Evolutionary conservation across 805 yeast species (phyloP), one percentile per base, ranked within the genome.

Genomic region (Cyberlindnera nakhonratchasimensis): DNA sequence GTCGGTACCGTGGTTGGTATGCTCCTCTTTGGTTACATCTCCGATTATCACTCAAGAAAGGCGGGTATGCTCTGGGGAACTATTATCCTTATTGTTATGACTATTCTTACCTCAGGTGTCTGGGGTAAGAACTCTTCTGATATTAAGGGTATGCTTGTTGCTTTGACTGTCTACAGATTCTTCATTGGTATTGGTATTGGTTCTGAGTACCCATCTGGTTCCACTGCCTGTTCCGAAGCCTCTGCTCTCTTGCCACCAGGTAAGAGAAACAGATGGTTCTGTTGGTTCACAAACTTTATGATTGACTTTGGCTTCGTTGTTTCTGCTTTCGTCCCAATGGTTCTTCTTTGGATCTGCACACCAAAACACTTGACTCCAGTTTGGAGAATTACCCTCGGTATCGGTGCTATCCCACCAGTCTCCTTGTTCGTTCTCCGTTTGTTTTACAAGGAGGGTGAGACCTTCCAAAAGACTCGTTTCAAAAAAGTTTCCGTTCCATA

Each of bases 171-270:
- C 9, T 87, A 83, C 62, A 76, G 98, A 63, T 86, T 86, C 63
- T 82, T 90, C 65, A 67, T 90, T 39, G 98, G 98, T 66, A 70
- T 87, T 50, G 95, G 90, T 55, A 86, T 91, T 54, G 98, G 98
- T 55, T 90, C 95, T 37, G 98, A 90, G 66, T 90, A 90, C 60
- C 96, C 96, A 35, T 83, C 95, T 12, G 90, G 96, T 34, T 83
- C 96, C 8, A 91, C 90, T 16, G 95, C 95, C 28, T 87, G 95
- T 53, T 89, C 96, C 22, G 97, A 90, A 64, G 93, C 95, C 29
- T 80, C 95, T 34, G 80, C 85, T 43, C 66, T 77, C 48, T 68
- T 89, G 53, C 86, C 90, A 14, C 72, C 79, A n/a, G 95, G 95
- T 44, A 73, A 75, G 46, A 82, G 97, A 70, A 88, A 90, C 67